A percentile compares a stretch with the other conserved stretches of the same genome.
Conservation (phyloP, 768 basidiomycete genomes). For the Mrakia frigida region DNA sequence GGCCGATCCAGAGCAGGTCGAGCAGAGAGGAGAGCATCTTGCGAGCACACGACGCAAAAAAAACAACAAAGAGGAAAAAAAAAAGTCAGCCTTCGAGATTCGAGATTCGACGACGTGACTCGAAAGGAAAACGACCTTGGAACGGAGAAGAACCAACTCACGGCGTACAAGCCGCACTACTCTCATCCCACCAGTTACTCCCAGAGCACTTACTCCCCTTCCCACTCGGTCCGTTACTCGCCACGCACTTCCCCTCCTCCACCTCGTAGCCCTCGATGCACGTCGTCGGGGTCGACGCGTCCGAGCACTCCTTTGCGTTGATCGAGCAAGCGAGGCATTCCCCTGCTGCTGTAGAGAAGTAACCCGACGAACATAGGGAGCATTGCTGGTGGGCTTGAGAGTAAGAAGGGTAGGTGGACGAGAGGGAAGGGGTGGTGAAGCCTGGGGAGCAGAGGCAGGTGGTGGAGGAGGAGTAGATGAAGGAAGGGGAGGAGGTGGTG, state of each 20-base stretch:
- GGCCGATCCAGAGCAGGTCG: slow-evolving; percentile 55
- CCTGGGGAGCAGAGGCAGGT: slow-evolving; percentile 66
- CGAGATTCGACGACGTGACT: background rate
- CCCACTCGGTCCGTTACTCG: slow-evolving; percentile 25
- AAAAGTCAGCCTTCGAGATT: slow-evolving; percentile 49
- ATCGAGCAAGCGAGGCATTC: slow-evolving; percentile 26
- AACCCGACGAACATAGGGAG: slow-evolving; percentile 62
- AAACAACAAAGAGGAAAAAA: slow-evolving; percentile 51
- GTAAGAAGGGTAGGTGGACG: slow-evolving; percentile 60
- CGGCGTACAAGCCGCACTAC: slow-evolving; percentile 8
- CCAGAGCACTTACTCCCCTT: slow-evolving; percentile 27
- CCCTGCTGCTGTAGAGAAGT: slow-evolving; percentile 34
- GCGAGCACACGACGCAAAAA: no score
- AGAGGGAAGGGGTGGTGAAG: slow-evolving; percentile 62
- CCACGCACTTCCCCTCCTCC: slow-evolving; percentile 23
- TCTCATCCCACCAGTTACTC: slow-evolving; percentile 19
- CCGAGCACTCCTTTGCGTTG: slow-evolving; percentile 6
- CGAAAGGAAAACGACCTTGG: background rate
- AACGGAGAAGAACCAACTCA: background rate
- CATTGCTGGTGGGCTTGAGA: slow-evolving; percentile 49
- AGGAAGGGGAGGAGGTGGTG: slow-evolving; percentile 54
- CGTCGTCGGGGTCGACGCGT: slow-evolving; percentile 6
- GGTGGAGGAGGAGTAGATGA: slow-evolving; percentile 15
- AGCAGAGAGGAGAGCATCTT: slow-evolving; percentile 62
- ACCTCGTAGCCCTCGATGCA: slow-evolving; percentile 28